Evolutionary conservation across 768 basidiomycete genomes (phyloP).

Genomic region (Macrolepiota albuminosa): DNA sequence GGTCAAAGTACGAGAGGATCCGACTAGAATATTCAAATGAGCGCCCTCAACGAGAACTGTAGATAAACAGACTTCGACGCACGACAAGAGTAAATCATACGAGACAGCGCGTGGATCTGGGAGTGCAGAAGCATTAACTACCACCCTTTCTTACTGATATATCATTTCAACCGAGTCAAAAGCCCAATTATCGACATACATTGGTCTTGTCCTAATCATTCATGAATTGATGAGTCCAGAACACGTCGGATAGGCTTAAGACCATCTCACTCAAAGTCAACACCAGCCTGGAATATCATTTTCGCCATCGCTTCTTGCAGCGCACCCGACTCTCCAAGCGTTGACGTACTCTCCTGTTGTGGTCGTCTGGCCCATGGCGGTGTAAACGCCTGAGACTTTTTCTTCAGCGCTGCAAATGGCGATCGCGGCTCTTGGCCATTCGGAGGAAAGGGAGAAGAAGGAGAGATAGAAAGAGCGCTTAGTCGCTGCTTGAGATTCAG

Average conservation of each 20-base stretch:
- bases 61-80: constrained; percentile 24
- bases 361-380: constrained; percentile 47
- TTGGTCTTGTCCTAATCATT: constrained; percentile 68
- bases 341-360: constrained; percentile 19
- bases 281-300: constrained; percentile 85
- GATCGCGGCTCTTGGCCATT: constrained; percentile 20
- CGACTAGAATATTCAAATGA: constrained; percentile 37
- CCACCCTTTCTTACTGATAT: constrained; percentile 50
- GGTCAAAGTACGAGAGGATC: constrained; percentile 73
- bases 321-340: constrained; percentile 50
- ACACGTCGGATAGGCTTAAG: neutral
- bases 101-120: constrained; percentile 74
- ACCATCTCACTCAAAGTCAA: constrained; percentile 76
- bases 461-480: constrained; percentile 52
- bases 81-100: constrained; percentile 76
- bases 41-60: constrained; percentile 1
- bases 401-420: constrained; percentile 19
- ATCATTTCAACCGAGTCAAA: constrained; percentile 7
- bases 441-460: constrained; percentile 40
- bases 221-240: neutral
- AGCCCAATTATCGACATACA: constrained; percentile 46
- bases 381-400: constrained; percentile 37
- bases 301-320: constrained; percentile 63
- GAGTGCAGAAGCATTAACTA: constrained; percentile 76
- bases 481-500: constrained; percentile 63